phyloP scores from a whole-genome alignment of 768 basidiomycete species.

The Tricholoma bakamatsutake region DNA sequence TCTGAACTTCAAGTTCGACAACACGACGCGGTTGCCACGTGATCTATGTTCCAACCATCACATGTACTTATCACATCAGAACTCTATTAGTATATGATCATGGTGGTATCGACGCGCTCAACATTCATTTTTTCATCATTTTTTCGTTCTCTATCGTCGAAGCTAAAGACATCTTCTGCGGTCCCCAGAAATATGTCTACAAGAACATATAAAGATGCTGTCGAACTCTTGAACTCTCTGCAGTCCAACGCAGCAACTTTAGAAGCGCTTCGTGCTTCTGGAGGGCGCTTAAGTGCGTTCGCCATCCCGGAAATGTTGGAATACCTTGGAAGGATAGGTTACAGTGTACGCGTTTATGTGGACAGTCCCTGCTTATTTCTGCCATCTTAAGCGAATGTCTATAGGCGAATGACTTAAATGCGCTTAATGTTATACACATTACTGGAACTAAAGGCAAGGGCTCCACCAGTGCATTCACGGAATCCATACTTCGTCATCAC shows the following conservation, averaged over 20 bases:
- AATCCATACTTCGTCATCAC: constrained; percentile 76
- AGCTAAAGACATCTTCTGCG: not conserved
- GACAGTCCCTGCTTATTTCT: not conserved
- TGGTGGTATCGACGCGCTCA: constrained; percentile 6
- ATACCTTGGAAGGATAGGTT: constrained; percentile 82
- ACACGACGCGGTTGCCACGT: not conserved
- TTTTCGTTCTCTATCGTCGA: constrained; percentile 5
- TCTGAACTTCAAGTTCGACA: too few species aligned
- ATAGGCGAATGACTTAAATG: constrained; percentile 79
- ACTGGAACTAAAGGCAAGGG: constrained; percentile 99
- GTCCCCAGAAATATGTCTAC: constrained; percentile 44
- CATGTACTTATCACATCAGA: too few species aligned
- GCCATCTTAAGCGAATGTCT: constrained; percentile 11
- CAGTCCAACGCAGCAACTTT: constrained; percentile 94
- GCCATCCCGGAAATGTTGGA: constrained; percentile 89
- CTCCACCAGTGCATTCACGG: constrained; percentile 90
- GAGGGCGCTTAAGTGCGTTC: constrained; percentile 50
- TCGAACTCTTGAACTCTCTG: constrained; percentile 67
- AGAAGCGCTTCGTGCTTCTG: constrained; percentile 74
- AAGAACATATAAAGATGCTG: constrained; percentile 66
- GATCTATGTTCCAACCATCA: not conserved
- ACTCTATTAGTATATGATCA: not conserved
- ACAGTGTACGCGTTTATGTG: constrained; percentile 51
- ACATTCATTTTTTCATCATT: constrained; percentile 11
- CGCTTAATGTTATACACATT: constrained; percentile 90